phyloP scores from a whole-genome alignment of 2,329 filamentous ascomycete species.

The Aspergillus sp. region DNA sequence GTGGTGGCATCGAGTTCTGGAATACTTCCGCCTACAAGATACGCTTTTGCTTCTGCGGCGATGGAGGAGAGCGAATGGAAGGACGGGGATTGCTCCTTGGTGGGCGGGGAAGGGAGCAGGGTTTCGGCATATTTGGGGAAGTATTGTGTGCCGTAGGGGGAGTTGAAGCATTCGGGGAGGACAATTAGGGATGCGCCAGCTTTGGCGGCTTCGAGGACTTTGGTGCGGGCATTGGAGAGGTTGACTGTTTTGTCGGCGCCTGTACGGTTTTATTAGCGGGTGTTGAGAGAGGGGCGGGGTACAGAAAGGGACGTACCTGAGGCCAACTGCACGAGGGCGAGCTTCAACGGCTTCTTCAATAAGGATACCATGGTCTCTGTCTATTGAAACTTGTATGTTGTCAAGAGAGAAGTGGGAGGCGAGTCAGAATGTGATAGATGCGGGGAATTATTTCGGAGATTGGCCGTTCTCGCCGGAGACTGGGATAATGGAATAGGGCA shows the following conservation, averaged over 20 bases:
- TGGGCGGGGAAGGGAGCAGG: slow-evolving; percentile 70
- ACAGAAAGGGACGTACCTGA: slow-evolving; percentile 45
- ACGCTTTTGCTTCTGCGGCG: slow-evolving; percentile 70
- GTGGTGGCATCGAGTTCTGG: slow-evolving; percentile 65
- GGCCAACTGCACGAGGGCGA: slow-evolving; percentile 75
- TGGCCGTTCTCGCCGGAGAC: background rate
- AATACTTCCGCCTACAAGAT: slow-evolving; percentile 86
- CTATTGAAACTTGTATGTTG: background rate
- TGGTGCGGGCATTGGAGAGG: slow-evolving; percentile 69
- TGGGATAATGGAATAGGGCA: no score
- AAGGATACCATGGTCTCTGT: slow-evolving; percentile 44
- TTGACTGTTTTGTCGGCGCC: slow-evolving; percentile 78
- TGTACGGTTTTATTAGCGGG: slow-evolving; percentile 22
- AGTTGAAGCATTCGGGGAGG: slow-evolving; percentile 98
- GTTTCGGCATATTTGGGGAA: slow-evolving; percentile 90
- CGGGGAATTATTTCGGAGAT: background rate
- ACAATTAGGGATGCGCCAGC: slow-evolving; percentile 79
- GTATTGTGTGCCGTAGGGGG: slow-evolving; percentile 84
- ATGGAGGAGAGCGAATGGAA: slow-evolving; percentile 78
- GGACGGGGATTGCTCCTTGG: slow-evolving; percentile 64
- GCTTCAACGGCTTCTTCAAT: slow-evolving; percentile 69
- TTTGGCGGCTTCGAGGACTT: slow-evolving; percentile 72
- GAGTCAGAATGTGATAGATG: background rate
- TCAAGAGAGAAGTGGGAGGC: background rate
- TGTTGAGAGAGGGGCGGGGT: background rate